phyloP scores from a whole-genome alignment of 352 stramenopile genomes.

The Phytophthora nicotianae region DNA sequence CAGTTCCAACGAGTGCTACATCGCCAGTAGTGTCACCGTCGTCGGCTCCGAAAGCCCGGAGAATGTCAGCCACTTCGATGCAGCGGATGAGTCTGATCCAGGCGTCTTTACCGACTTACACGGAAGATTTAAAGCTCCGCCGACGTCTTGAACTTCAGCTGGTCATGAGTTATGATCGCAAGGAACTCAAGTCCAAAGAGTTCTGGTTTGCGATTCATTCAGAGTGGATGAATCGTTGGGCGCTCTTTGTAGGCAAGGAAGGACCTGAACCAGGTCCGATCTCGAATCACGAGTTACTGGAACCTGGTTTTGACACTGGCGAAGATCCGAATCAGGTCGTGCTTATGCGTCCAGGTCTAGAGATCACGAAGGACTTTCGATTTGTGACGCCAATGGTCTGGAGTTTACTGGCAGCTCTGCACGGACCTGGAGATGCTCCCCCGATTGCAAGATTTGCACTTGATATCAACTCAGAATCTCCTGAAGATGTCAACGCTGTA shows the following conservation, averaged over 20 bases:
- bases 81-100: slow-evolving; percentile 18
- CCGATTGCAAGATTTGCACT: slow-evolving; percentile 42
- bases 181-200: slow-evolving; percentile 63
- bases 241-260: slow-evolving; percentile 49
- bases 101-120: slow-evolving; percentile 37
- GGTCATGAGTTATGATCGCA: slow-evolving; percentile 59
- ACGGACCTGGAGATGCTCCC: slow-evolving; percentile 53
- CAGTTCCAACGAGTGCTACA: not conserved
- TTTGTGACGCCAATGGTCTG: slow-evolving; percentile 82
- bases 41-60: slow-evolving; percentile 8
- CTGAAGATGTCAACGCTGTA: slow-evolving; percentile 36
- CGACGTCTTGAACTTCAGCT: slow-evolving; percentile 65
- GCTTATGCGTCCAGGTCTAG: slow-evolving; percentile 44
- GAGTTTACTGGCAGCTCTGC: slow-evolving; percentile 65
- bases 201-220: slow-evolving; percentile 73
- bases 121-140: slow-evolving; percentile 56
- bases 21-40: not conserved
- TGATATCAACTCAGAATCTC: slow-evolving; percentile 38
- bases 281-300: slow-evolving; percentile 58
- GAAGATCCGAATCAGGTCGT: slow-evolving; percentile 46
- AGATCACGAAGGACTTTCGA: slow-evolving; percentile 62
- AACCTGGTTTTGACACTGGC: slow-evolving; percentile 22
- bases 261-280: slow-evolving; percentile 61
- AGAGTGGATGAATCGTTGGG: slow-evolving; percentile 74
- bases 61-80: slow-evolving; percentile 19